A percentile compares a stretch with the other conserved stretches of the same genome.
These are phyloP conservation scores for Panicum miliaceum DNA, from an alignment of 176 grass and related monocot genomes.

Conservation along the genomic window DNA sequence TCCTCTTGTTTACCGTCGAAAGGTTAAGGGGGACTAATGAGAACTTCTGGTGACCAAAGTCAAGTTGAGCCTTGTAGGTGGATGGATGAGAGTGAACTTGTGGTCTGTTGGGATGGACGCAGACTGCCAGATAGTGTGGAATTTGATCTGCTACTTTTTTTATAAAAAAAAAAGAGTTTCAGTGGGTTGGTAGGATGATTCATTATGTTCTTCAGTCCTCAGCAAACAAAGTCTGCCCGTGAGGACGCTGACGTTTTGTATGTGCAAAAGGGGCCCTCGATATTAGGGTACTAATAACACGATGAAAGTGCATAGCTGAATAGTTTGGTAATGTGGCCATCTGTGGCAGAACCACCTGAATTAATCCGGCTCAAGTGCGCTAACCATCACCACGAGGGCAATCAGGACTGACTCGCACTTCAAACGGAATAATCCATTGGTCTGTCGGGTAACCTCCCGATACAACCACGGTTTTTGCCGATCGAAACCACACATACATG, in stretches of 20 bases:
- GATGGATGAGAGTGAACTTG: neutral
- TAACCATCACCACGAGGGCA: too few species aligned
- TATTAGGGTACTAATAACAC: constrained; percentile 7
- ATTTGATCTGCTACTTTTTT: neutral
- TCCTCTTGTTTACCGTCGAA: neutral
- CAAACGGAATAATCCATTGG: too few species aligned
- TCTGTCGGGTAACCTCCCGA: too few species aligned
- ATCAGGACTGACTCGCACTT: too few species aligned
- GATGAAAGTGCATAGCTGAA: neutral
- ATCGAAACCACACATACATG: too few species aligned
- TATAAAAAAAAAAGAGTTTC: too few species aligned
- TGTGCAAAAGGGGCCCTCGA: neutral
- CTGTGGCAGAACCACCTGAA: too few species aligned
- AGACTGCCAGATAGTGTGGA: neutral
- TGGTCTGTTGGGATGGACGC: neutral
- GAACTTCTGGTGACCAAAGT: neutral
- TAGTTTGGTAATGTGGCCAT: constrained; percentile 4
- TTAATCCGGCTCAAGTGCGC: too few species aligned
- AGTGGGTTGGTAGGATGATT: constrained; percentile 29
- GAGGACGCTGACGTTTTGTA: constrained; percentile 16
- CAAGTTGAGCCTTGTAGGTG: neutral
- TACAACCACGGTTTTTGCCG: too few species aligned
- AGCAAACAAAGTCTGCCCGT: neutral
- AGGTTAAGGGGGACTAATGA: neutral
- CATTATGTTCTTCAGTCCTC: neutral